Percentiles rank a stretch among this genome's conserved stretches.
Conservation (phyloP, 495 filamentous ascomycete genomes). For the Penicillium salamii region DNA sequence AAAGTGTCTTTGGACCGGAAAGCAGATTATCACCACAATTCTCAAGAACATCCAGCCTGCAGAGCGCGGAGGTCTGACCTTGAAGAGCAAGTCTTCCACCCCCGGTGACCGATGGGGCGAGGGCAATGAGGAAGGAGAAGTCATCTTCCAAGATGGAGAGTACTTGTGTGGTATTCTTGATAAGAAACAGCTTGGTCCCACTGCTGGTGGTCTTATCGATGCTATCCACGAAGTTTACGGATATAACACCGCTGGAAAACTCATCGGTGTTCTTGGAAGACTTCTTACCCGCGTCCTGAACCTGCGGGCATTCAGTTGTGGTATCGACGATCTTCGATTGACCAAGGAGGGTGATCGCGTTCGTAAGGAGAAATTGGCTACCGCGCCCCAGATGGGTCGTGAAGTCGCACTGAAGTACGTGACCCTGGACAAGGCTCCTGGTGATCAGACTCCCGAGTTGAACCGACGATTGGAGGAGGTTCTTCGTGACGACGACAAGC, state of each 20-base stretch:
- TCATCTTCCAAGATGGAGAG: slow-evolving; percentile 83
- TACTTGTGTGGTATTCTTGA: slow-evolving; percentile 89
- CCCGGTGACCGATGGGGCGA: slow-evolving; percentile 73
- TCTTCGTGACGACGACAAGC: slow-evolving; percentile 84
- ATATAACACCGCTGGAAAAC: slow-evolving; percentile 74
- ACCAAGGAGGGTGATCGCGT: slow-evolving; percentile 74
- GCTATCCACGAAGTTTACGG: slow-evolving; percentile 92
- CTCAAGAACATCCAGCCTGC: slow-evolving; percentile 83
- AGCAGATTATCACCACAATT: slow-evolving; percentile 92
- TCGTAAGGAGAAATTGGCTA: slow-evolving; percentile 66
- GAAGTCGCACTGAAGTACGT: slow-evolving; percentile 89
- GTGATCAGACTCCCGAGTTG: slow-evolving; percentile 65
- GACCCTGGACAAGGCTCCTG: slow-evolving; percentile 65
- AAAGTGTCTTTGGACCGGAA: slow-evolving; percentile 87
- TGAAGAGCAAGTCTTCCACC: slow-evolving; percentile 75
- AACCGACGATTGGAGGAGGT: slow-evolving; percentile 81
- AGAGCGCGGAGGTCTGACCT: slow-evolving; percentile 71
- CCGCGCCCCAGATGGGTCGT: slow-evolving; percentile 70
- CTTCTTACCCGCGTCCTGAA: slow-evolving; percentile 85
- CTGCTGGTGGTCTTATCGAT: slow-evolving; percentile 83
- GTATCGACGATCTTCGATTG: slow-evolving; percentile 91
- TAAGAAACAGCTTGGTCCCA: slow-evolving; percentile 91
- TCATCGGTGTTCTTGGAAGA: slow-evolving; percentile 85
- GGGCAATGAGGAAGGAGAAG: slow-evolving; percentile 68
- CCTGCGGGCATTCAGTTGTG: slow-evolving; percentile 94